Conservation (phyloP, 352 stramenopile genomes). For the Globisporangium cederbergense region DNA sequence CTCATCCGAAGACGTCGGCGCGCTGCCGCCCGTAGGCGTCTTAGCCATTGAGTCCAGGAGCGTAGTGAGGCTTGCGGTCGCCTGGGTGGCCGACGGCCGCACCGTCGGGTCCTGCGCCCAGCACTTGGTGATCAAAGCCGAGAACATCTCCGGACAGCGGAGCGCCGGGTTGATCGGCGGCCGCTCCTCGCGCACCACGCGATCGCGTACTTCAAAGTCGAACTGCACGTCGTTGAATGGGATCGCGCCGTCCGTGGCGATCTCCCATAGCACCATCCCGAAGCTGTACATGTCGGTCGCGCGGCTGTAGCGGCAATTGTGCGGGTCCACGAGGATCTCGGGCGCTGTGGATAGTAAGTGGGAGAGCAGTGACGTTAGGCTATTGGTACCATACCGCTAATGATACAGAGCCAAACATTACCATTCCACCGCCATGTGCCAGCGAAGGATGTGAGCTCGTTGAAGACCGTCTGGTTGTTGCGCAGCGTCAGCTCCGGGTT, state of each 20-base stretch:
- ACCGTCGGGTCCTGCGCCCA: conserved; percentile 55
- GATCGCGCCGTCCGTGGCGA: conserved; percentile 57
- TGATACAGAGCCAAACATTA: background rate
- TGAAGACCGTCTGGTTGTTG: conserved; percentile 21
- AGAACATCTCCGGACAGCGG: conserved; percentile 46
- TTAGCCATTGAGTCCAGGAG: conserved; percentile 56
- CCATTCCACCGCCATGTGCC: conserved; percentile 73
- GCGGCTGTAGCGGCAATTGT: conserved; percentile 64
- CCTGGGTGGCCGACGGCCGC: conserved; percentile 47
- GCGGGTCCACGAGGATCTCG: conserved; percentile 64
- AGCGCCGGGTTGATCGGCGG: conserved; percentile 35
- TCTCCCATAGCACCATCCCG: conserved; percentile 67
- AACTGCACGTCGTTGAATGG: conserved; percentile 63
- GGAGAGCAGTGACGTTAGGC: background rate
- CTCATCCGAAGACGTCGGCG: conserved; percentile 31
- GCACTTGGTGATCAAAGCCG: conserved; percentile 56
- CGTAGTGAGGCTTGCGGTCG: conserved; percentile 42
- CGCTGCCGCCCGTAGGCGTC: conserved; percentile 26
- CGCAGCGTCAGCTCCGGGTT: conserved; percentile 27
- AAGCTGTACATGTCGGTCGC: conserved; percentile 80
- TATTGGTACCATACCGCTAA: background rate
- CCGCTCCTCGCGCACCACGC: conserved; percentile 55
- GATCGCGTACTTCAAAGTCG: conserved; percentile 60
- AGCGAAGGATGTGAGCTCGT: conserved; percentile 46
- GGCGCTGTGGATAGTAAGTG: conserved; percentile 31